Percentiles rank a stretch among this genome's conserved stretches.
Conservation (phyloP, 202 grass and related monocot species). For the Alloteropsis angusta region DNA sequence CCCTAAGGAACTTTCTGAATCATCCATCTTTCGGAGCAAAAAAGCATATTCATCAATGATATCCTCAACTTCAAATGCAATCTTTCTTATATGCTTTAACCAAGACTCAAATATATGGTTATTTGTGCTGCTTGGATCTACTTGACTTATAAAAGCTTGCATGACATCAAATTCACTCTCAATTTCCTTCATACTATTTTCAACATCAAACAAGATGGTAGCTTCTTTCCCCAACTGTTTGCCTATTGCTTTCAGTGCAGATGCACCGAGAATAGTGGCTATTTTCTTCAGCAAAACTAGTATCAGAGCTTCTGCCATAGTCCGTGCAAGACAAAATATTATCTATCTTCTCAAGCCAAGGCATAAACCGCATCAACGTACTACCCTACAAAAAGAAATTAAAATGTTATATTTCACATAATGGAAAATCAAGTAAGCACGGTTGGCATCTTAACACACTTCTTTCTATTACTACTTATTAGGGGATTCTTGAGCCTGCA, state of each 20-base stretch:
- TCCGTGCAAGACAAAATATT: not conserved
- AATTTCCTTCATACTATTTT: slow-evolving; percentile 11
- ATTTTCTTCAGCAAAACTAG: slow-evolving; percentile 20
- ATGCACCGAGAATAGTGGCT: not conserved
- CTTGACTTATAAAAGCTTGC: slow-evolving; percentile 19
- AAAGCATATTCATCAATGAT: slow-evolving; percentile 32
- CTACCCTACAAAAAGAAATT: too few relatives aligned
- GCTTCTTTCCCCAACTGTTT: slow-evolving; percentile 2
- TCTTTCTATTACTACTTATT: too few relatives aligned
- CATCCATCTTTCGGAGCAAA: not conserved
- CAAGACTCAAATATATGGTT: slow-evolving; percentile 12
- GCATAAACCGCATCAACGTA: too few relatives aligned
- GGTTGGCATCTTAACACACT: too few relatives aligned
- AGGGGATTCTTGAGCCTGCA: too few relatives aligned
- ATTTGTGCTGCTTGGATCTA: not conserved
- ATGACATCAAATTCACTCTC: slow-evolving; percentile 23
- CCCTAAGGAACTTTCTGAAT: not conserved
- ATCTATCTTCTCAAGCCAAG: too few relatives aligned
- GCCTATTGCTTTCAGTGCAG: not conserved
- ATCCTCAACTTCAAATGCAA: slow-evolving; percentile 25
- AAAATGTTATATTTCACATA: too few relatives aligned
- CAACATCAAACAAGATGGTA: not conserved
- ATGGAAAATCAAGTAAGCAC: too few relatives aligned
- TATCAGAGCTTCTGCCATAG: slow-evolving; percentile 20
- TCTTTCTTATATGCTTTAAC: slow-evolving; percentile 9